A percentile compares a stretch with the other conserved stretches of the same genome.
These are phyloP conservation scores for Ophiocordyceps australis DNA, from an alignment of 2,329 filamentous ascomycete species.

Conservation along the genomic window DNA sequence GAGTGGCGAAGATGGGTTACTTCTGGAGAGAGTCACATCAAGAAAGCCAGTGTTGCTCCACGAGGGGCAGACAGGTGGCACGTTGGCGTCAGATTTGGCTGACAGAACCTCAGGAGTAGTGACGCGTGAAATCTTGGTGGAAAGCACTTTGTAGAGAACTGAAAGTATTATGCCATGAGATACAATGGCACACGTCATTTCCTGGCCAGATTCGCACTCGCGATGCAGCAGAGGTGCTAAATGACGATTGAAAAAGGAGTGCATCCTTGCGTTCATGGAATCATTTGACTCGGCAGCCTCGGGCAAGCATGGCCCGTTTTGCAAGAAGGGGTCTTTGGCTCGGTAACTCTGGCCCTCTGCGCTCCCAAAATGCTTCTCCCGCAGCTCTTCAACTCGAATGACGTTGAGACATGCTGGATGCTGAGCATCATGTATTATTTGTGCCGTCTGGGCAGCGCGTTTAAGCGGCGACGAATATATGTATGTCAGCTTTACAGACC, in stretches of 20 bases:
- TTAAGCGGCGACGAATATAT: conserved; percentile 66
- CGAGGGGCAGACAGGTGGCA: conserved; percentile 11
- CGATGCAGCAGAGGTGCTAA: conserved; percentile 31
- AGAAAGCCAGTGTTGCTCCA: conserved; percentile 38
- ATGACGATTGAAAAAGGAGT: conserved; percentile 46
- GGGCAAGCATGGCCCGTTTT: conserved; percentile 10
- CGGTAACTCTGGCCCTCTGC: conserved; percentile 47
- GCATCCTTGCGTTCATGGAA: conserved; percentile 45
- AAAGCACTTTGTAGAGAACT: conserved; percentile 45
- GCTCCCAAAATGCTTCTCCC: conserved; percentile 59
- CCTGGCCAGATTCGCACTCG: conserved; percentile 1
- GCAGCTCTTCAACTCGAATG: conserved; percentile 24
- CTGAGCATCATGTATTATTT: conserved; percentile 43
- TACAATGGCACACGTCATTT: conserved; percentile 40
- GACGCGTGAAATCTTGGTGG: conserved; percentile 26
- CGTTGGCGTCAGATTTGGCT: no score
- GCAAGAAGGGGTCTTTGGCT: conserved; percentile 6
- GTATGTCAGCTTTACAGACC: conserved; percentile 25
- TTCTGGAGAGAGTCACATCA: conserved; percentile 11
- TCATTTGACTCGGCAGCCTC: conserved; percentile 52
- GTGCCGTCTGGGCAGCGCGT: conserved; percentile 54
- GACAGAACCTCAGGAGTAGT: no score
- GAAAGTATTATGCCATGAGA: conserved; percentile 72
- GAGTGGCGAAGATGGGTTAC: conserved; percentile 11
- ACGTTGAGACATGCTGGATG: conserved; percentile 6